Conservation (phyloP, 73 alveolate species). For the Tetrahymena malaccensis region DNA sequence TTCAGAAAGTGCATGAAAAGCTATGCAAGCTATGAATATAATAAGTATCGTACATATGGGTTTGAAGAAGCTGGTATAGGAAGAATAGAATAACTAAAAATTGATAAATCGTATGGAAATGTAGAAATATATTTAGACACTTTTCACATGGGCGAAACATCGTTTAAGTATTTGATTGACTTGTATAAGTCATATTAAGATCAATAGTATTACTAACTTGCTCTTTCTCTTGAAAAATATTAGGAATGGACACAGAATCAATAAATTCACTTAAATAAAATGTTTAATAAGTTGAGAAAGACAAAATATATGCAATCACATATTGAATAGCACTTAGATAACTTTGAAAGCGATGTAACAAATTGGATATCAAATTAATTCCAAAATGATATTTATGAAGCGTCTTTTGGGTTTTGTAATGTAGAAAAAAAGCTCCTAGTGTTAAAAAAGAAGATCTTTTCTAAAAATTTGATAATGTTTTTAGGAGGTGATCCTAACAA, state of each 20-base stretch:
- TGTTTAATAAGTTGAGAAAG: neutral
- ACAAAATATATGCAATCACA: neutral
- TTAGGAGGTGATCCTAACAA: neutral
- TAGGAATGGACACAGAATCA: neutral
- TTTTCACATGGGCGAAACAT: neutral
- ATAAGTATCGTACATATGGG: neutral
- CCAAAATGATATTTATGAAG: neutral
- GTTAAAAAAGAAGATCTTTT: neutral
- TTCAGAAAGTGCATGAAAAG: neutral
- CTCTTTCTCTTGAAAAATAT: neutral
- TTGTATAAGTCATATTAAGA: neutral
- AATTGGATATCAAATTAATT: neutral
- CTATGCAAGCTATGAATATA: neutral
- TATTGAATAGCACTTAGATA: neutral
- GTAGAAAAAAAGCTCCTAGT: neutral
- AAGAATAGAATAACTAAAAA: neutral
- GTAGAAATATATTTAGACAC: neutral
- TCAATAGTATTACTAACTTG: neutral
- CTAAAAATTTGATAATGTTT: neutral
- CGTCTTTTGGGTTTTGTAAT: neutral
- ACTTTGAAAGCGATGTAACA: neutral
- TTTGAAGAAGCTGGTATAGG: neutral
- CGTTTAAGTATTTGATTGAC: neutral
- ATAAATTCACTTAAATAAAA: neutral
- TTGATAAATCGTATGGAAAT: neutral